These are phyloP conservation scores for Saccharomycopsis oosterbeekiorum DNA, from an alignment of 805 yeast genomes.

Conservation along the genomic window DNA sequence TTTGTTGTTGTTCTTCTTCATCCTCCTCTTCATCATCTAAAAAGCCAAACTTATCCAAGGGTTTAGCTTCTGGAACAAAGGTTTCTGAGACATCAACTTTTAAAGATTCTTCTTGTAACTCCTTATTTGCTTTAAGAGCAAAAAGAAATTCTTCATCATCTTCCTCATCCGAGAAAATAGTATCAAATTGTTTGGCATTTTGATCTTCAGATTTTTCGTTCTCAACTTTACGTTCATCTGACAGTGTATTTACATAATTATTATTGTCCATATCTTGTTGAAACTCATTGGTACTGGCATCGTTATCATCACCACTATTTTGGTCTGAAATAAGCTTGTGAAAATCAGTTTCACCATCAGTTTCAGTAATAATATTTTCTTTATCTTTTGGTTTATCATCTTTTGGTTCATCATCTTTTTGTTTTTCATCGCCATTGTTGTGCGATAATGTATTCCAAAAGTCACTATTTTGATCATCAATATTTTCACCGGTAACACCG, in stretches of 20 bases:
- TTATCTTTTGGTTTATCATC: neutral
- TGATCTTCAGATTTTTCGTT: neutral
- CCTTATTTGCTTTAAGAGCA: neutral
- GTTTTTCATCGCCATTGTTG: neutral
- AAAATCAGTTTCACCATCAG: neutral
- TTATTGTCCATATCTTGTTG: neutral
- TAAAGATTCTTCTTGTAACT: neutral
- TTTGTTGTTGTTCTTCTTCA: neutral
- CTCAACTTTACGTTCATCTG: neutral
- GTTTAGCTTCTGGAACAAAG: neutral
- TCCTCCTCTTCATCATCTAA: conserved; percentile 5
- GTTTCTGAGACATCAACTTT: neutral
- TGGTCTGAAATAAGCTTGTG: neutral
- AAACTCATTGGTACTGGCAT: neutral
- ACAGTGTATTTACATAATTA: neutral
- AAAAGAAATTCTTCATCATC: neutral
- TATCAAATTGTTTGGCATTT: neutral
- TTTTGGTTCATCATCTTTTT: neutral
- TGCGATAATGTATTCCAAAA: neutral
- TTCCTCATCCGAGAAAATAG: neutral
- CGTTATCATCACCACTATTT: neutral
- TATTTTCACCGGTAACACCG: neutral
- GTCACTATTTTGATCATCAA: neutral
- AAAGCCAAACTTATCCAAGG: conserved; percentile 6
- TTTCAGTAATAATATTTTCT: neutral